phyloP scores from a whole-genome alignment of 495 filamentous ascomycete species.

The Daldinia bambusicola region DNA sequence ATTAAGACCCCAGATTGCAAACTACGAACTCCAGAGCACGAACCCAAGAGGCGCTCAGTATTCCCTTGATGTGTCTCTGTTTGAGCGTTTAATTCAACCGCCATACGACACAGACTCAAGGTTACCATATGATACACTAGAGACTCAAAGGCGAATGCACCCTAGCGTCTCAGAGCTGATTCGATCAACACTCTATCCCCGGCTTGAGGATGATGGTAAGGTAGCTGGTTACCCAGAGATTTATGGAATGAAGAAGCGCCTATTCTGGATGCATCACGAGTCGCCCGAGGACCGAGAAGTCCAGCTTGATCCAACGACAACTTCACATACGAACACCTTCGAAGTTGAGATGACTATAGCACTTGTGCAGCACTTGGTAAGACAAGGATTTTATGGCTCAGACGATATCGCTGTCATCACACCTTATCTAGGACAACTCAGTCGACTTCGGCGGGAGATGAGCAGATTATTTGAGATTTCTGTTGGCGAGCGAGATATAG shows the following conservation, averaged over 20 bases:
- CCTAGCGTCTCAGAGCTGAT: constrained; percentile 73
- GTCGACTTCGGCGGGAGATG: constrained; percentile 65
- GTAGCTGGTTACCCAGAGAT: constrained; percentile 69
- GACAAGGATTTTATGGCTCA: constrained; percentile 69
- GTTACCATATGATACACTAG: constrained; percentile 67
- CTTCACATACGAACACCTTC: constrained; percentile 72
- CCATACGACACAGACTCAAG: constrained; percentile 43
- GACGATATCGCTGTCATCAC: constrained; percentile 83
- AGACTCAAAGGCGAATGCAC: constrained; percentile 81
- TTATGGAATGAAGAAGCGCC: constrained; percentile 68
- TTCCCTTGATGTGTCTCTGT: constrained; percentile 72
- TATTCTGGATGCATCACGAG: constrained; percentile 82
- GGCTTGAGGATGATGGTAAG: constrained; percentile 65
- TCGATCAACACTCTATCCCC: constrained; percentile 71
- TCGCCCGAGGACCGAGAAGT: constrained; percentile 62
- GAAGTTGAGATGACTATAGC: constrained; percentile 74
- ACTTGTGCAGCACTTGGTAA: constrained; percentile 77
- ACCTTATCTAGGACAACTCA: constrained; percentile 79
- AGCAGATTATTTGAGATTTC: constrained; percentile 66
- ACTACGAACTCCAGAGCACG: constrained; percentile 70
- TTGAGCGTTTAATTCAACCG: constrained; percentile 72
- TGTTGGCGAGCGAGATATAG: constrained; percentile 73
- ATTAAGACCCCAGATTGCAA: constrained; percentile 74
- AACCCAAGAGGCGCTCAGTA: constrained; percentile 65
- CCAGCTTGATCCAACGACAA: constrained; percentile 56